Evolutionary conservation across 768 basidiomycete species (phyloP).

Genomic region (Trametopsis cervina): DNA sequence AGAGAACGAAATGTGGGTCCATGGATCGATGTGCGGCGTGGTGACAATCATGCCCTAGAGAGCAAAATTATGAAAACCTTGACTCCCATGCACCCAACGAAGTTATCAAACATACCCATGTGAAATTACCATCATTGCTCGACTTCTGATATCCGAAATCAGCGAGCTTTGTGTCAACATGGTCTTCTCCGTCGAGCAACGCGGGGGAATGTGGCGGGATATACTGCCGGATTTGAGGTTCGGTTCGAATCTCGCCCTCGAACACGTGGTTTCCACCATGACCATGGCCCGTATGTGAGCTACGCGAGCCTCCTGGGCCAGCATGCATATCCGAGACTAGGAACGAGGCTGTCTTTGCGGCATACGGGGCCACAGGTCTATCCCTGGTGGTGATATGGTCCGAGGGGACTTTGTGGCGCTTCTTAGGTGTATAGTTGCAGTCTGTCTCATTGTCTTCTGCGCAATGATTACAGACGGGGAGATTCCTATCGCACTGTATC

Average conservation of each 20-base stretch:
- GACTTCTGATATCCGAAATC: conserved; percentile 16
- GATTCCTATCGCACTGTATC: conserved; percentile 60
- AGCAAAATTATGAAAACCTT: conserved; percentile 29
- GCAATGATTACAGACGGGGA: conserved; percentile 68
- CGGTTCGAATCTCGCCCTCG: conserved; percentile 19
- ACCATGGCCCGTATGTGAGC: conserved; percentile 11
- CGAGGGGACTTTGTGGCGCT: conserved; percentile 46
- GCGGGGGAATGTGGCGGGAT: conserved; percentile 18
- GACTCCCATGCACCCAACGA: neutral
- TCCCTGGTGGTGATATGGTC: conserved; percentile 34
- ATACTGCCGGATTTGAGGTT: conserved; percentile 22
- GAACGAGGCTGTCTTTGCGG: conserved; percentile 42
- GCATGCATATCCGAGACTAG: conserved; percentile 32
- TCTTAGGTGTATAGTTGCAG: conserved; percentile 72
- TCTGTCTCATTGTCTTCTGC: conserved; percentile 42
- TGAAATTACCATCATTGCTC: conserved; percentile 32
- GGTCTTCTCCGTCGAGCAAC: conserved; percentile 16
- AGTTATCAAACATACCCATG: conserved; percentile 24
- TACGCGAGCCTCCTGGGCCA: conserved; percentile 7
- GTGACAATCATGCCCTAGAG: conserved; percentile 30
- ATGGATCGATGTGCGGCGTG: conserved; percentile 45
- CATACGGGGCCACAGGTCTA: conserved; percentile 33
- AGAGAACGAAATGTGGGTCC: conserved; percentile 51
- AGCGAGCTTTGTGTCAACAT: conserved; percentile 17
- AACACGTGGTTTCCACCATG: conserved; percentile 15